Evolutionary conservation across 768 basidiomycete genomes (phyloP).

Genomic region (Dioszegia aurantiaca): DNA sequence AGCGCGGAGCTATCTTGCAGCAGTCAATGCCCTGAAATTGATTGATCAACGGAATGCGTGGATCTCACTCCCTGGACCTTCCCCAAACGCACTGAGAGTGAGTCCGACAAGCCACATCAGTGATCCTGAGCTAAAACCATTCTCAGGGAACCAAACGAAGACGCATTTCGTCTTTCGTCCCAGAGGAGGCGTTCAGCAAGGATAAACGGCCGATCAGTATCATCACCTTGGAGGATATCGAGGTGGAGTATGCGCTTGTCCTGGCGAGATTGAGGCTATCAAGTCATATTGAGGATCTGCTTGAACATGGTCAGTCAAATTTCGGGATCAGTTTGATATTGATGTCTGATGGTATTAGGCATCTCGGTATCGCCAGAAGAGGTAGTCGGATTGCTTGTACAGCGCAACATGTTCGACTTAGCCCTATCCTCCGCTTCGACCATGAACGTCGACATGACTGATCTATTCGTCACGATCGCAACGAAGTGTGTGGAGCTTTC

Average conservation of each 20-base stretch:
- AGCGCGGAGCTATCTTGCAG: slow-evolving; percentile 67
- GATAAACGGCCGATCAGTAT: slow-evolving; percentile 72
- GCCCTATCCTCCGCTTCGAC: slow-evolving; percentile 74
- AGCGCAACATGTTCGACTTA: slow-evolving; percentile 71
- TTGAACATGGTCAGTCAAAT: slow-evolving; percentile 61
- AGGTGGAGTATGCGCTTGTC: slow-evolving; percentile 61
- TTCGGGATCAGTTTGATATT: neutral
- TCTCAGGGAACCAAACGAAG: slow-evolving; percentile 67
- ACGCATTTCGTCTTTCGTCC: slow-evolving; percentile 70
- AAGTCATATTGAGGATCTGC: slow-evolving; percentile 61
- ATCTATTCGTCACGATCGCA: slow-evolving; percentile 74
- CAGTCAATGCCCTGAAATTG: slow-evolving; percentile 82
- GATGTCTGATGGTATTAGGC: slow-evolving; percentile 13
- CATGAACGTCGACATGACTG: slow-evolving; percentile 80
- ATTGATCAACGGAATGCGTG: slow-evolving; percentile 78
- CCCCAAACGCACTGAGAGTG: slow-evolving; percentile 23
- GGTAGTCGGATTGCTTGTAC: slow-evolving; percentile 73
- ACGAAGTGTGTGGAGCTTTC: slow-evolving; percentile 74
- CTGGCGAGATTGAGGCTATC: slow-evolving; percentile 74
- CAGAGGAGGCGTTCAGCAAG: slow-evolving; percentile 65
- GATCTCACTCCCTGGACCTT: slow-evolving; percentile 63
- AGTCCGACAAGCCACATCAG: slow-evolving; percentile 11
- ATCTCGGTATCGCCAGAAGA: slow-evolving; percentile 54
- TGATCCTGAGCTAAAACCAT: neutral
- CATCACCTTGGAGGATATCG: slow-evolving; percentile 67